A percentile compares a stretch with the other conserved stretches of the same genome.
phyloP scores from a whole-genome alignment of 1,284 basidiomycete genomes.

The Anthracocystis panici-leucophaei region DNA sequence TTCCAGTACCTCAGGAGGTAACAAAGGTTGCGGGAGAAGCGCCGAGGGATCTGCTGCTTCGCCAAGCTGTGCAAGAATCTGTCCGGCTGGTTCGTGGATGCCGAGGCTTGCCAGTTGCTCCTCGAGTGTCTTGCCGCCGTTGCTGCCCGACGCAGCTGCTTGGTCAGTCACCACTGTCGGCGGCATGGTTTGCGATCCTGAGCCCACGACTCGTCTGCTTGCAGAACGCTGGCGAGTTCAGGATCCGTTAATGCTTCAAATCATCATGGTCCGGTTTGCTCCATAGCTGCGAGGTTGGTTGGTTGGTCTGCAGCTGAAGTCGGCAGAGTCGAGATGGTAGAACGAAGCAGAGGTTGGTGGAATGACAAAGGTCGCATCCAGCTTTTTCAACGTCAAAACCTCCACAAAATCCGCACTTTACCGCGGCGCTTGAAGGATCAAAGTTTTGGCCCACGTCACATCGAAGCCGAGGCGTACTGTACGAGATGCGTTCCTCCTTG shows the following conservation, averaged over 20 bases:
- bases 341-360: background rate
- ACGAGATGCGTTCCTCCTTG: background rate
- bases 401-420: constrained; percentile 12
- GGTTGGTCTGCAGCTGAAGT: background rate
- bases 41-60: constrained; percentile 16
- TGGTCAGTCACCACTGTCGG: constrained; percentile 8
- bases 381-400: constrained; percentile 1
- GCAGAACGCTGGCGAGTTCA: constrained; percentile 33
- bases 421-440: no score
- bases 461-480: background rate
- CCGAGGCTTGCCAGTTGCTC: constrained; percentile 16
- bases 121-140: constrained; percentile 10
- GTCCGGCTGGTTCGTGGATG: constrained; percentile 33
- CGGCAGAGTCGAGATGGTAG: background rate
- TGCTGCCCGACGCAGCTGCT: background rate
- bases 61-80: constrained; percentile 24
- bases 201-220: constrained; percentile 29
- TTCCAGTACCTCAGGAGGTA: constrained; percentile 61
- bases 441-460: background rate
- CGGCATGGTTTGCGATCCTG: constrained; percentile 31
- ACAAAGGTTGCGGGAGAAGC: constrained; percentile 37
- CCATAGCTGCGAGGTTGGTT: background rate
- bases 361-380: background rate
- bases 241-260: constrained; percentile 8
- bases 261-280: constrained; percentile 19